Base-by-base conservation (phyloP, 2,329 filamentous ascomycete species). In the Didymella glomerata region DNA sequence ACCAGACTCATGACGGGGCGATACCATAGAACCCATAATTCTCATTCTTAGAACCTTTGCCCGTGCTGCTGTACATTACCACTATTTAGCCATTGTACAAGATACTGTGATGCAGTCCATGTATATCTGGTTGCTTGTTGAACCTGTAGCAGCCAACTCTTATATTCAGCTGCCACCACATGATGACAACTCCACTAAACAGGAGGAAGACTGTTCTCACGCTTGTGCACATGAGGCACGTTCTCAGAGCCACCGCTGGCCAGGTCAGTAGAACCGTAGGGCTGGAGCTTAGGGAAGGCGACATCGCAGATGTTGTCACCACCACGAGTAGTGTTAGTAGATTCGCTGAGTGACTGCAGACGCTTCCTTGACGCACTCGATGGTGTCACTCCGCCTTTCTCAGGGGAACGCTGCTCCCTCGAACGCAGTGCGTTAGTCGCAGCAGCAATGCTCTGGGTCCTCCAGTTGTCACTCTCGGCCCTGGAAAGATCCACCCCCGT, bases 371-470 rank as follows among this genome's bases (percentile, higher is more conserved):
- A 51, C 10, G 68, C 74, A 13, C 20, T 45, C 11, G 46, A 11
- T 32, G 46, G 40, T 25, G n/a, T 20, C 13, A 24, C 18, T 13
- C 18, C 18, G 18, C 22, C 13, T 7, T 59, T 49, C 5, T 74
- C 70, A 42, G 75, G 69, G 41, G 73, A 73, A 30, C 69, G 69
- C 41, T 68, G 65, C 57, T 78, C 73, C 20, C 70, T 70, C 40
- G 67, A 67, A 45, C 72, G 69, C 10, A 75, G 53, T 16, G 70
- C 47, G 40, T 72, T 66, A 14, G 68, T 70, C 32, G 71, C 74
- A 45, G 76, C 61, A n/a, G 72, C 72, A 38, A 72, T 68, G n/a
- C 67, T 64, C 11, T 71, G 70, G 45, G 77, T 66, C 68, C 77
- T 79, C 24, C 70, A 46, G 22, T 62, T 69, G 30, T 77, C 54